Evolutionary conservation across 371 early-diverging fungal species (phyloP), one percentile per base, ranked within the genome.

Genomic region (Cokeromyces recurvatus): DNA sequence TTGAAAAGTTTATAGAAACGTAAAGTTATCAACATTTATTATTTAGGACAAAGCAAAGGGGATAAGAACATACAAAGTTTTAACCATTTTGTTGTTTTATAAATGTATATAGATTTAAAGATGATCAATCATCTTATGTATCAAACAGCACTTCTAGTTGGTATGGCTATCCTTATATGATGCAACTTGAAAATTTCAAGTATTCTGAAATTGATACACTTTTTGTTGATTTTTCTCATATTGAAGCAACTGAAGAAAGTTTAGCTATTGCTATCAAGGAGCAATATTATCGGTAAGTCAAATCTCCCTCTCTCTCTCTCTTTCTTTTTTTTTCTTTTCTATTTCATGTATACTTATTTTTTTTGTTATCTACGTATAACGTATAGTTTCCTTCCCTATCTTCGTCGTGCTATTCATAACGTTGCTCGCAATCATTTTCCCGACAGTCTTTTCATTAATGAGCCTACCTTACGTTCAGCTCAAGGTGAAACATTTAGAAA

Each of bases 351-450:
- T n/a, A n/a, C n/a, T n/a, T n/a, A n/a, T n/a, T n/a, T n/a, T n/a
- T n/a, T n/a, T n/a, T n/a, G n/a, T n/a, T n/a, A n/a, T n/a, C n/a
- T n/a, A n/a, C n/a, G n/a, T n/a, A n/a, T n/a, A n/a, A n/a, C 32
- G 4, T n/a, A 3, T 36, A 89, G 92, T 53, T 80, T 94, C 67
- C 85, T 89, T 50, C 88, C 93, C 11, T 94, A 86, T 48, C 74
- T 97, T 57, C 74, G 85, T 17, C 82, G 82, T 41, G 94, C 94
- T 10, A 83, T 94, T 38, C 91, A 90, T 57, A 84, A 86, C 40
- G 55, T 91, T 32, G 86, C 86, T 3, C 67, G 78, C 32, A 72
- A 71, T 29, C 75, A 86, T 51, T 82, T 81, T 36, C 84, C 88
- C 0, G 71, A 77, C 4, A 85, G 86, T 50, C 53, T 84, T 12